phyloP scores from a whole-genome alignment of 441 rosid genomes.

The Manihot esculenta region DNA sequence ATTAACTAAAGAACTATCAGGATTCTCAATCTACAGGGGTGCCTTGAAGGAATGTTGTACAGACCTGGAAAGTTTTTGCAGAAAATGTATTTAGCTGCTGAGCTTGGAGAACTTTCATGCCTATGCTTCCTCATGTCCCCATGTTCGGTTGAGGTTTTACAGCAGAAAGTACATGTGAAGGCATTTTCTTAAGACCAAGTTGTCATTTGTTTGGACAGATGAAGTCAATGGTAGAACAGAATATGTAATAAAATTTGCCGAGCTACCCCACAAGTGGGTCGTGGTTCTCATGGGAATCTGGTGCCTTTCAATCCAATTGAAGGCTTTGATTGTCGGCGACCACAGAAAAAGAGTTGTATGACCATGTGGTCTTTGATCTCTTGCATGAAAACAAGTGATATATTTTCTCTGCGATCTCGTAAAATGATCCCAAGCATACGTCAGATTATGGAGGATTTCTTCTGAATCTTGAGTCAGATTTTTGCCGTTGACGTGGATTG shows the following conservation, averaged over 20 bases:
- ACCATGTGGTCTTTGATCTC: background rate
- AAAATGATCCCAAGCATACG: slow-evolving; percentile 74
- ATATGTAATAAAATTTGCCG: slow-evolving; percentile 83
- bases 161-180: background rate
- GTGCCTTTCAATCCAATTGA: slow-evolving; percentile 91
- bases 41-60: too few relatives aligned
- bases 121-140: background rate
- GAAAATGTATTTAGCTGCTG: background rate
- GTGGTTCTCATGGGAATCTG: slow-evolving; percentile 76
- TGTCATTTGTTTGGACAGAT: slow-evolving; percentile 45
- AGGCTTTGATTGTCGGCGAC: slow-evolving; percentile 79
- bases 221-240: slow-evolving; percentile 83
- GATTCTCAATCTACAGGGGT: too few relatives aligned
- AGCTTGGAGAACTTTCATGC: too few relatives aligned
- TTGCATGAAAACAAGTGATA: background rate
- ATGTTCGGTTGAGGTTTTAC: background rate
- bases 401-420: slow-evolving; percentile 62
- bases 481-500: background rate
- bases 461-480: background rate
- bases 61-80: background rate
- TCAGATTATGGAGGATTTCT: slow-evolving; percentile 76
- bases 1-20: too few relatives aligned
- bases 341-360: slow-evolving; percentile 74
- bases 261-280: slow-evolving; percentile 74
- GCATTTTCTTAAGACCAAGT: background rate